Conservation (phyloP, 495 filamentous ascomycete species). For the Acidomyces sp. region DNA sequence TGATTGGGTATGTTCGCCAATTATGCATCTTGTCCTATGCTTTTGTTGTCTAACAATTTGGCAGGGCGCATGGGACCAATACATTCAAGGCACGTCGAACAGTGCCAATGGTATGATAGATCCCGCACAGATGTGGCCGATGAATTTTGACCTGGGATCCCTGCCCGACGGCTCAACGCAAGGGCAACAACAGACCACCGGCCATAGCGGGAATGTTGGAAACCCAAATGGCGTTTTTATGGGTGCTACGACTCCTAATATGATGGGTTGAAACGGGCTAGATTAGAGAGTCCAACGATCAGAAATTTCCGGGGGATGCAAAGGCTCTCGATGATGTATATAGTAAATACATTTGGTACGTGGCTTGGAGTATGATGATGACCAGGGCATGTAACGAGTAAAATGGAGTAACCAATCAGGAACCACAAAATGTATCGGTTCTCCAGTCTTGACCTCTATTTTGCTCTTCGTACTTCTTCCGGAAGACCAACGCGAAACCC, state of each 20-base stretch:
- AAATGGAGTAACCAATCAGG: too few relatives aligned
- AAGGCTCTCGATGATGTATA: not conserved
- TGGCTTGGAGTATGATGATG: not conserved
- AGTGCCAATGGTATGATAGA: constrained; percentile 21
- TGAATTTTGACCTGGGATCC: constrained; percentile 19
- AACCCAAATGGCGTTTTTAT: constrained; percentile 12
- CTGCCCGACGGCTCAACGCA: not conserved
- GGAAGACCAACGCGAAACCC: too few relatives aligned
- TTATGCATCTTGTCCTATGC: not conserved
- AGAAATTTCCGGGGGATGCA: too few relatives aligned
- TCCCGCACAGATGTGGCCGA: constrained; percentile 24
- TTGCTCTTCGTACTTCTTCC: too few relatives aligned
- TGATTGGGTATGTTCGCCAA: constrained; percentile 55
- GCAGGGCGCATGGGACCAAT: constrained; percentile 30
- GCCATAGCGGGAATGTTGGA: not conserved
- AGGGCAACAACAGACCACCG: constrained; percentile 2
- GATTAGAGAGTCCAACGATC: too few relatives aligned
- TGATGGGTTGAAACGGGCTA: constrained; percentile 15
- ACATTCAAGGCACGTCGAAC: constrained; percentile 25
- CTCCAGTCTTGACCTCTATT: too few relatives aligned
- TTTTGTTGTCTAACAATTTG: not conserved
- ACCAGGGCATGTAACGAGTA: not conserved
- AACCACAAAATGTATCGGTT: too few relatives aligned
- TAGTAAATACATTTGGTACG: not conserved
- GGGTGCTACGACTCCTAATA: constrained; percentile 12